A percentile compares a stretch with the other conserved stretches of the same genome.
Conservation (phyloP, 495 filamentous ascomycete genomes). For the Hyaloscypha hepaticicola region DNA sequence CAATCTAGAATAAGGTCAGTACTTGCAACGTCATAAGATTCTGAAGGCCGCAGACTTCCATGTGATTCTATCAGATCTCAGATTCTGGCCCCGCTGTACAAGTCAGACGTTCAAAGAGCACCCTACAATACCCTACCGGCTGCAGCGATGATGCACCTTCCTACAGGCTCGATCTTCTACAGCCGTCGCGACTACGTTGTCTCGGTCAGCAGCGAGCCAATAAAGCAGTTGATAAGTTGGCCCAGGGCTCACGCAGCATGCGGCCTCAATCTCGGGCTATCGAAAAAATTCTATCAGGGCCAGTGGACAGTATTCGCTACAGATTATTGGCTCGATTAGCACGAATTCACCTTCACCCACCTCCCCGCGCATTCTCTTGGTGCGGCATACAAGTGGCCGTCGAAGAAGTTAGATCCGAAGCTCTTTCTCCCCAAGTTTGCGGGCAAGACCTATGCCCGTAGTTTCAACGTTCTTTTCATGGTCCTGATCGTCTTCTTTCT, state of each 20-base stretch:
- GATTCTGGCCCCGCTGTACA: constrained; percentile 10
- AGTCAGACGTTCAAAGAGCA: constrained; percentile 5
- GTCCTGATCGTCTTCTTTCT: too few relatives aligned
- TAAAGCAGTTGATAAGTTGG: not conserved
- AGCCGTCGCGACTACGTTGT: constrained; percentile 8
- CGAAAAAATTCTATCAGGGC: not conserved
- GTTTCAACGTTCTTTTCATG: too few relatives aligned
- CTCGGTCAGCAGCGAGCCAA: constrained; percentile 3
- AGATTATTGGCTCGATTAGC: constrained; percentile 4
- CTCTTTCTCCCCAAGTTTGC: not conserved
- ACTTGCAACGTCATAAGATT: constrained; percentile 1
- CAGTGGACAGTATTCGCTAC: not conserved
- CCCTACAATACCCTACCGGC: not conserved
- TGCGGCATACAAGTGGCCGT: not conserved
- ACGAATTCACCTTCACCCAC: not conserved
- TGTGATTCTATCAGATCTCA: constrained; percentile 13
- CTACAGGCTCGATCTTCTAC: constrained; percentile 8
- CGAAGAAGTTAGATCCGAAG: not conserved
- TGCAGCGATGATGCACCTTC: constrained; percentile 12
- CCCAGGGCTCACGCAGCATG: constrained; percentile 1
- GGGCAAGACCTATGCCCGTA: not conserved
- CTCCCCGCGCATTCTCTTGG: not conserved
- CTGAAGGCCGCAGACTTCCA: not conserved
- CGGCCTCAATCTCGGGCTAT: not conserved
- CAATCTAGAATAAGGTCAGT: not conserved